Evolutionary conservation across 352 stramenopile genomes (phyloP).

Genomic region (Pythium sukuiense): DNA sequence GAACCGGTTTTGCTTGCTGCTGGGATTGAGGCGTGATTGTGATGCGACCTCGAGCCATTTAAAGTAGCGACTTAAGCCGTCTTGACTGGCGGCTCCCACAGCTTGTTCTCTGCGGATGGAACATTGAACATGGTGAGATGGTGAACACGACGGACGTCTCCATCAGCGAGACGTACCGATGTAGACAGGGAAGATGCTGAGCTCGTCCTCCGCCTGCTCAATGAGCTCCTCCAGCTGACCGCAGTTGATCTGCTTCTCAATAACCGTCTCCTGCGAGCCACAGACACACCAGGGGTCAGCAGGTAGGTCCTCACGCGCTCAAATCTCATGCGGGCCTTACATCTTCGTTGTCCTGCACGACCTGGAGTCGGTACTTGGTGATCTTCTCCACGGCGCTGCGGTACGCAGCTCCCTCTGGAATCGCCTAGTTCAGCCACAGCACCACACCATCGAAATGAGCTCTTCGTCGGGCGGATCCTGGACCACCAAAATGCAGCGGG

Average conservation of each 20-base stretch:
- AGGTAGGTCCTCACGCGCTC: background rate
- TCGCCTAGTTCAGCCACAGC: conserved; percentile 34
- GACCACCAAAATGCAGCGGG: conserved; percentile 19
- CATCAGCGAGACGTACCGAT: conserved; percentile 45
- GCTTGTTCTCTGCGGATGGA: conserved; percentile 64
- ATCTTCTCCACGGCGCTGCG: conserved; percentile 79
- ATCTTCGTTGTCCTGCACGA: conserved; percentile 70
- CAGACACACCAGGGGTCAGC: background rate
- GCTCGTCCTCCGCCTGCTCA: conserved; percentile 83
- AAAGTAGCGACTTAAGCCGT: conserved; percentile 29
- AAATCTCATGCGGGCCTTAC: conserved; percentile 31
- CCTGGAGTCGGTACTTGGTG: conserved; percentile 83
- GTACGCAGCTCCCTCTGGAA: conserved; percentile 70
- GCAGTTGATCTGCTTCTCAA: conserved; percentile 87
- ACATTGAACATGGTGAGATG: background rate
- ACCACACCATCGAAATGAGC: background rate
- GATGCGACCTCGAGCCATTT: background rate
- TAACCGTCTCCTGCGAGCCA: conserved; percentile 57
- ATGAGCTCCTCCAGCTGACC: conserved; percentile 88
- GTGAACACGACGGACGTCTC: background rate
- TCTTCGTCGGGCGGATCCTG: conserved; percentile 3
- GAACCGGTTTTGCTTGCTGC: background rate
- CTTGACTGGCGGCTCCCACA: conserved; percentile 79
- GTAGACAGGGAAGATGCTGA: conserved; percentile 86
- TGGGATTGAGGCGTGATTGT: background rate